A percentile compares a stretch with the other conserved stretches of the same genome.
Evolutionary conservation across 257 asterid genomes (phyloP).

Genomic region (Orobanche coerulescens): DNA sequence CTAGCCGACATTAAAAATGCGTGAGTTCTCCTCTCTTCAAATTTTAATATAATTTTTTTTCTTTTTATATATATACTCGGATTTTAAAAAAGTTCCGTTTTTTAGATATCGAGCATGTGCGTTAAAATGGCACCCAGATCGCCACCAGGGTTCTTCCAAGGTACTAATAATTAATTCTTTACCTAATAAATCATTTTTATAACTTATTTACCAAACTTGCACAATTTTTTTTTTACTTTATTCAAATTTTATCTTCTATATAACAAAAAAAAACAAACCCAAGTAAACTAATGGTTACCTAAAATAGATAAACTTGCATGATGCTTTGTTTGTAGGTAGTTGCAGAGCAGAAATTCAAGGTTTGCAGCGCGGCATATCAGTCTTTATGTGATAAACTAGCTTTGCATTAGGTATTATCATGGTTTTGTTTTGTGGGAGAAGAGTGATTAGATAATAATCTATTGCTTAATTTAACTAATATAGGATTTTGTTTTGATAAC

Average conservation of each 20-base stretch:
- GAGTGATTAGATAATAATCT: constrained; percentile 4
- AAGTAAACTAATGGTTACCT: no score
- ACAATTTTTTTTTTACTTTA: background rate
- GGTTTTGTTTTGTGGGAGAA: background rate
- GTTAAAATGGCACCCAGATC: constrained; percentile 97
- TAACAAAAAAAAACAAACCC: no score
- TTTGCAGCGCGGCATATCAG: constrained; percentile 85
- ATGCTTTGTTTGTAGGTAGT: constrained; percentile 35
- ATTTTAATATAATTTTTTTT: background rate
- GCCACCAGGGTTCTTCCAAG: constrained; percentile 91
- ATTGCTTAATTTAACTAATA: background rate
- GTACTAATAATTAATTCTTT: constrained; percentile 25
- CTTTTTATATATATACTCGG: background rate
- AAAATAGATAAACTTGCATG: background rate
- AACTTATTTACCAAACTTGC: background rate
- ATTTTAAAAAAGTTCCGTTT: background rate
- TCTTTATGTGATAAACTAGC: constrained; percentile 60
- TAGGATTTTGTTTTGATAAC: no score
- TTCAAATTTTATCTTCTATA: background rate
- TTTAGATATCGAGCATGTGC: constrained; percentile 86
- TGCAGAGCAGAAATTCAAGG: constrained; percentile 95
- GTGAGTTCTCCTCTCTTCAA: constrained; percentile 44
- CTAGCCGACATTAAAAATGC: constrained; percentile 80
- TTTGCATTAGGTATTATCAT: constrained; percentile 19
- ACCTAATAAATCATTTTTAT: background rate